These are phyloP conservation scores for Pythium rishiriense DNA, from an alignment of 352 stramenopile species.

Conservation along the genomic window DNA sequence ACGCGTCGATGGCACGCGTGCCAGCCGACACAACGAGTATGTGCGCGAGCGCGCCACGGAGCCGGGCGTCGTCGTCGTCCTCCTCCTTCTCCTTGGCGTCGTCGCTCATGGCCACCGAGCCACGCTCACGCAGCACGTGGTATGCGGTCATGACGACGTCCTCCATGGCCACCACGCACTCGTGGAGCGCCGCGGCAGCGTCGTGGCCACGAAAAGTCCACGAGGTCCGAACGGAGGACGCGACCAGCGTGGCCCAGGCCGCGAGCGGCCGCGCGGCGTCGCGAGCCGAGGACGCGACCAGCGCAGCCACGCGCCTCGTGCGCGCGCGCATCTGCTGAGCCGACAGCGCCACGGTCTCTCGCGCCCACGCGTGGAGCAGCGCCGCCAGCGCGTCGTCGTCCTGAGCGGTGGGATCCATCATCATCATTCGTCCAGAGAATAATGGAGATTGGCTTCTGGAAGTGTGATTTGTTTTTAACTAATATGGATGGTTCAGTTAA, in stretches of 20 bases:
- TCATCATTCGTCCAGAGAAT: too few relatives aligned
- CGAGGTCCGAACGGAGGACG: not conserved
- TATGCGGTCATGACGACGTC: slow-evolving; percentile 14
- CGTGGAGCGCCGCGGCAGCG: not conserved
- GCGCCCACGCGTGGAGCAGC: slow-evolving; percentile 11
- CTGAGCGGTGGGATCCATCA: too few relatives aligned
- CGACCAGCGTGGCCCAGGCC: not conserved
- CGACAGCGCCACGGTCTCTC: slow-evolving; percentile 9
- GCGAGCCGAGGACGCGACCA: slow-evolving; percentile 1
- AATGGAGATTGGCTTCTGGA: too few relatives aligned
- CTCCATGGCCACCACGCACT: slow-evolving; percentile 9
- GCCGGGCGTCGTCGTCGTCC: slow-evolving; percentile 10
- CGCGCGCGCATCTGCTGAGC: slow-evolving; percentile 1
- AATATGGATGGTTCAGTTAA: too few relatives aligned
- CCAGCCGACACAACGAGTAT: slow-evolving; percentile 22
- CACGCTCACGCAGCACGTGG: slow-evolving; percentile 3
- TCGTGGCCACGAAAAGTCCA: not conserved
- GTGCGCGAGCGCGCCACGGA: slow-evolving; percentile 25
- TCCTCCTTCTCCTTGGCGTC: not conserved
- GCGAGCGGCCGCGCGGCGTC: slow-evolving; percentile 6
- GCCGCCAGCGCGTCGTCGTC: not conserved
- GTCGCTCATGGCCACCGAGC: too few relatives aligned
- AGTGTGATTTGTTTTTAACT: too few relatives aligned
- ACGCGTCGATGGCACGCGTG: slow-evolving; percentile 5
- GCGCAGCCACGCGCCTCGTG: not conserved